Evolutionary conservation across 495 filamentous ascomycete genomes (phyloP).

Genomic region (Hypoxylon crocopeplum): DNA sequence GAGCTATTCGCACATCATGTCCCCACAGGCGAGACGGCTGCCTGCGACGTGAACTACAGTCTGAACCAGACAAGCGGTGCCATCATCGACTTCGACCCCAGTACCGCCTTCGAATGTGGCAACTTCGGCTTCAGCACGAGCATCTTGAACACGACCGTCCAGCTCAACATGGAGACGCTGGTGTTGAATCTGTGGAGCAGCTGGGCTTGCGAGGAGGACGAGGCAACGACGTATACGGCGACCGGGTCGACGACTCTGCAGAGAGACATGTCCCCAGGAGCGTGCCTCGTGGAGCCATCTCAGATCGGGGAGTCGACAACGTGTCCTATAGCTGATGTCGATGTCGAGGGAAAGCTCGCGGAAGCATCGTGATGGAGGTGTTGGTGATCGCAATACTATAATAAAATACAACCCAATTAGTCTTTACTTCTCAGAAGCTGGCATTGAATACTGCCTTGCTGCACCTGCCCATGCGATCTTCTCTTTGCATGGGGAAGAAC

Average conservation of each 20-base stretch:
- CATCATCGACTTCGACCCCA: conserved; percentile 28
- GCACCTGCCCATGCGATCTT: too few relatives aligned
- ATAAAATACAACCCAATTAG: too few relatives aligned
- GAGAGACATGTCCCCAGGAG: conserved; percentile 25
- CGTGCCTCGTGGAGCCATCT: conserved; percentile 25
- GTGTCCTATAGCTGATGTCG: conserved; percentile 26
- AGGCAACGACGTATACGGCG: conserved; percentile 12
- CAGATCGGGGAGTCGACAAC: conserved; percentile 29
- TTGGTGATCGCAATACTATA: too few relatives aligned
- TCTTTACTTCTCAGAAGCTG: too few relatives aligned
- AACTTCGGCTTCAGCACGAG: conserved; percentile 24
- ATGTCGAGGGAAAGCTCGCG: conserved; percentile 24
- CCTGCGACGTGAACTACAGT: conserved; percentile 33
- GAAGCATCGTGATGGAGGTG: conserved; percentile 9
- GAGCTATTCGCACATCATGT: conserved; percentile 29
- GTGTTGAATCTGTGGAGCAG: conserved; percentile 16
- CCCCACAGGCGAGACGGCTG: conserved; percentile 8
- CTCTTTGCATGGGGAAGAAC: too few relatives aligned
- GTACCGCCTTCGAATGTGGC: conserved; percentile 4
- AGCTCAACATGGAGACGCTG: conserved; percentile 29
- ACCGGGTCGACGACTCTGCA: conserved; percentile 13
- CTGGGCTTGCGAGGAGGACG: conserved; percentile 30
- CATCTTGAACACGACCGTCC: conserved; percentile 19
- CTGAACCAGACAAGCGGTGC: conserved; percentile 9
- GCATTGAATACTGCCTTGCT: too few relatives aligned